Percentiles rank a stretch among this genome's conserved stretches.
These are phyloP conservation scores for Dactylellina parvicollis DNA, from an alignment of 2,329 filamentous ascomycete genomes.

Conservation along the genomic window DNA sequence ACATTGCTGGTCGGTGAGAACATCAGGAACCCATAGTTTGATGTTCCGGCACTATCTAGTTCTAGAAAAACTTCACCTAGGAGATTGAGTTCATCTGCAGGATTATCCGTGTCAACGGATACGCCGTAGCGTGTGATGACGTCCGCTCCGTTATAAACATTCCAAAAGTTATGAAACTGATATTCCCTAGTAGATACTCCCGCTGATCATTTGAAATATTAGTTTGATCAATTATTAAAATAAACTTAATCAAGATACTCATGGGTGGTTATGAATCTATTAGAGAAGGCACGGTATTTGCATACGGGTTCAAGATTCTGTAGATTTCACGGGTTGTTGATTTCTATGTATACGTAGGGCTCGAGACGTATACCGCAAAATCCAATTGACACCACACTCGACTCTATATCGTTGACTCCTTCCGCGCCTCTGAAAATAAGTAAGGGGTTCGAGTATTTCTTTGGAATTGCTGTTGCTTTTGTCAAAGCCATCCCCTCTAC, in stretches of 20 bases:
- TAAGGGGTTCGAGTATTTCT: constrained; percentile 61
- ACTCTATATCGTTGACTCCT: constrained; percentile 62
- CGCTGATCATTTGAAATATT: background rate
- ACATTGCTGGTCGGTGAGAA: constrained; percentile 19
- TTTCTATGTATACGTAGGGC: too few species aligned
- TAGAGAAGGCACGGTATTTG: constrained; percentile 62
- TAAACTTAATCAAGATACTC: constrained; percentile 62
- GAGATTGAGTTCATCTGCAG: constrained; percentile 20
- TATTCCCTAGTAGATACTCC: too few species aligned
- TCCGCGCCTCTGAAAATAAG: constrained; percentile 62
- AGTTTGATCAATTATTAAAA: constrained; percentile 62
- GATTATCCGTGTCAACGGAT: constrained; percentile 16
- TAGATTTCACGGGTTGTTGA: constrained; percentile 18
- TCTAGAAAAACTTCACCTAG: constrained; percentile 9
- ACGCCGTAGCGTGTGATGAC: background rate
- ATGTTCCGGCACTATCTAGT: background rate
- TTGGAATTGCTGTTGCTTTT: constrained; percentile 61
- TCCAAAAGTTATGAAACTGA: too few species aligned
- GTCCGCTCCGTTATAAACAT: background rate
- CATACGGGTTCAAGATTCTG: constrained; percentile 59
- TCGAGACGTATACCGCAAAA: constrained; percentile 12
- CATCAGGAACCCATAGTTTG: constrained; percentile 19
- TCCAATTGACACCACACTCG: constrained; percentile 6
- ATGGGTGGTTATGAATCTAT: constrained; percentile 61
- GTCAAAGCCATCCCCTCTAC: constrained; percentile 62